Base-by-base conservation (phyloP, 192 early-diverging fungal genomes). In the Funneliformis geosporum region DNA sequence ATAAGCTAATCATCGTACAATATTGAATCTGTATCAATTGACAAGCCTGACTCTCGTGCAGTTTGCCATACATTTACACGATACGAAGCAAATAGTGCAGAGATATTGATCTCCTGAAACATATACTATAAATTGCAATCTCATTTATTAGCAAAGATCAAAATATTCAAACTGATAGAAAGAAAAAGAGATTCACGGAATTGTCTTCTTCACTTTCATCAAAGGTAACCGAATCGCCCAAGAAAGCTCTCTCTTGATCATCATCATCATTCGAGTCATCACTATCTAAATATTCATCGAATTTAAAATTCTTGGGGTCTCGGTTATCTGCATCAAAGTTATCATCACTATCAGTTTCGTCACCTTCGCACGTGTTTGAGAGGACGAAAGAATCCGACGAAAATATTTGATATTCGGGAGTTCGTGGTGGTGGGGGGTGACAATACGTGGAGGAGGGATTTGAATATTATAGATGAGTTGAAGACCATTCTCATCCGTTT, bases 1-100 rank as follows among this genome's bases (percentile, higher is more conserved):
- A n/a, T n/a, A n/a, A n/a, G n/a, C n/a, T n/a, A n/a, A n/a, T n/a
- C n/a, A n/a, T n/a, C n/a, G n/a, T 14, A n/a, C 14, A 10, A 8
- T 65, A n/a, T n/a, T n/a, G n/a, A 75, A 1, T 75, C 27, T 59
- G 74, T 65, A 55, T 38, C 44, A 25, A 75, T 75, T 60, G 74
- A 75, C 3, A 75, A 60, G 10, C 60, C 74, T 0, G 74, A 75
- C 25, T 42, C 44, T 59, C 47, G 43, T 50, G 47, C 47, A 50
- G 1, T 50, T 50, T 1, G 14, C 14, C 16, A 44, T 44, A 5
- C 9, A 44, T 44, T 44, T 44, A 5, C 1, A 44, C 9, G 47
- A 5, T 50, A 50, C 3, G 47, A 50, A 2, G 47, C 12, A 2
- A 50, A 50, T 50, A 50, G 3, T 50, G 47, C 47, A 50, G 47